phyloP scores from a whole-genome alignment of 805 yeast genomes.

The Candida easanensis region DNA sequence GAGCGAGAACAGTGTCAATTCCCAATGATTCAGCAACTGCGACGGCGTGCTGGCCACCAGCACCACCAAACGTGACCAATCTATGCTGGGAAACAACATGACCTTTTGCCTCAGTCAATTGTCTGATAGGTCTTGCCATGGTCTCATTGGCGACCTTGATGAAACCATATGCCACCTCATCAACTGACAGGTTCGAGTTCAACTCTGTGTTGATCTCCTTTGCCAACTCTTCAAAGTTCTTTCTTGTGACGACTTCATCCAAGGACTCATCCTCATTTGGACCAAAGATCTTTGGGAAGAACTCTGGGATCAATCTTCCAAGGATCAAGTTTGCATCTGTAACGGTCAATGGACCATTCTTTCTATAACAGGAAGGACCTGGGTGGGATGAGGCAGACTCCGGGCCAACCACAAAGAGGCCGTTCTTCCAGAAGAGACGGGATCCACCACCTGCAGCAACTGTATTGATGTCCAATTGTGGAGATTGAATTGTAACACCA shows the following conservation, averaged over 20 bases:
- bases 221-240: slow-evolving; percentile 54
- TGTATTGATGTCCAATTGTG: slow-evolving; percentile 37
- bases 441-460: slow-evolving; percentile 40
- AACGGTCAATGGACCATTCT: slow-evolving; percentile 46
- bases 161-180: slow-evolving; percentile 79
- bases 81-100: slow-evolving; percentile 61
- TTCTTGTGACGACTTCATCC: slow-evolving; percentile 34
- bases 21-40: slow-evolving; percentile 73
- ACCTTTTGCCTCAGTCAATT: slow-evolving; percentile 83
- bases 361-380: slow-evolving; percentile 47
- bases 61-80: slow-evolving; percentile 86
- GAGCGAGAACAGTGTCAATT: slow-evolving; percentile 65
- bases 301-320: slow-evolving; percentile 40
- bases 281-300: slow-evolving; percentile 46
- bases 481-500: slow-evolving; percentile 39
- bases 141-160: slow-evolving; percentile 80
- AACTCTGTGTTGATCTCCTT: slow-evolving; percentile 49
- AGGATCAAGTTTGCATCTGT: slow-evolving; percentile 45
- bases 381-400: slow-evolving; percentile 48
- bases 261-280: slow-evolving; percentile 39
- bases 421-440: slow-evolving; percentile 32
- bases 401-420: slow-evolving; percentile 43
- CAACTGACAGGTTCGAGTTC: slow-evolving; percentile 42
- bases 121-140: slow-evolving; percentile 89
- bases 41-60: slow-evolving; percentile 89